phyloP scores from a whole-genome alignment of 2,329 filamentous ascomycete species.

The Calonectria hawksworthii region DNA sequence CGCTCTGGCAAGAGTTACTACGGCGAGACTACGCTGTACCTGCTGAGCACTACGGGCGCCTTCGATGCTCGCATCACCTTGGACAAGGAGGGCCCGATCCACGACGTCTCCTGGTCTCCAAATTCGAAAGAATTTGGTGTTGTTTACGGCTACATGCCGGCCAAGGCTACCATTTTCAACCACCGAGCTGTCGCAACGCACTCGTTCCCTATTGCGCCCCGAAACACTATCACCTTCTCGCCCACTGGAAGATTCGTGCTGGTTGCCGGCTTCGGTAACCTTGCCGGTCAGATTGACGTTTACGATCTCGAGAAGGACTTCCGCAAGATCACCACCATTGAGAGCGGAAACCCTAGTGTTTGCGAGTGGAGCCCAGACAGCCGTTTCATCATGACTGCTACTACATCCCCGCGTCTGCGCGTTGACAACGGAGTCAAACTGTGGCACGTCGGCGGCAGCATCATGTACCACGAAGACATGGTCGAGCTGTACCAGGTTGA shows the following conservation, averaged over 20 bases:
- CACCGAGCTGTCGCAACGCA: conserved; percentile 85
- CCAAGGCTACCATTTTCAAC: conserved; percentile 99
- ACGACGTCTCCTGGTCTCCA: conserved; percentile 98
- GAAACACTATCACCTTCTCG: conserved; percentile 96
- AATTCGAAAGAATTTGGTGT: conserved; percentile 98
- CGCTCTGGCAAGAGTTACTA: conserved; percentile 99
- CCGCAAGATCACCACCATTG: conserved; percentile 91
- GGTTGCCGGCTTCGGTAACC: conserved; percentile 96
- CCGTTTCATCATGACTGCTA: conserved; percentile 96
- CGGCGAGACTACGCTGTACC: conserved; percentile 96
- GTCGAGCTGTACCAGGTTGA: conserved; percentile 90
- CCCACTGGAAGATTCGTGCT: conserved; percentile 93
- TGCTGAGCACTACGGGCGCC: conserved; percentile 90
- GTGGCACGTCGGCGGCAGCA: conserved; percentile 88
- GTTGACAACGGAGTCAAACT: conserved; percentile 97
- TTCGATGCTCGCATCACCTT: conserved; percentile 94
- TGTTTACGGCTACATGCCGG: conserved; percentile 98
- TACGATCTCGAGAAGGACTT: conserved; percentile 97
- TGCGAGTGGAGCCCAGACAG: conserved; percentile 99
- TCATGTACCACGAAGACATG: conserved; percentile 98
- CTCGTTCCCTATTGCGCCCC: conserved; percentile 86
- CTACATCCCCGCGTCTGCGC: conserved; percentile 92
- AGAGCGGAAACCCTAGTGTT: conserved; percentile 94
- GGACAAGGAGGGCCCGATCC: conserved; percentile 97
- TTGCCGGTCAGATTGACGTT: conserved; percentile 97